A percentile compares a stretch with the other conserved stretches of the same genome.
phyloP scores from a whole-genome alignment of 208 protist genomes.

The Trypanosoma vivax region DNA sequence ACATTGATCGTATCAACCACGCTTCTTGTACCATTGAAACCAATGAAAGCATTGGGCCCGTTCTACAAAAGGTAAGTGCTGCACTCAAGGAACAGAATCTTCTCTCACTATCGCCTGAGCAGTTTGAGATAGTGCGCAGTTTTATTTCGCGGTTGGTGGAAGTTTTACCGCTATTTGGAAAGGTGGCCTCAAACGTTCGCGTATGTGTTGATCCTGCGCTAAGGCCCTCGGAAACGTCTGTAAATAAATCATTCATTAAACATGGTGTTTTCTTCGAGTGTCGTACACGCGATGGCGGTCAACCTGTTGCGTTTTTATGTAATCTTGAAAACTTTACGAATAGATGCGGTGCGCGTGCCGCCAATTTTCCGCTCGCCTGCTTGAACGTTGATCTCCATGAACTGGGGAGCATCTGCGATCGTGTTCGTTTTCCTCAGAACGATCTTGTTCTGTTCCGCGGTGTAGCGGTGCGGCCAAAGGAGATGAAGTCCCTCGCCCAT shows the following conservation, averaged over 20 bases:
- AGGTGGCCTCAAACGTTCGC: conserved; percentile 30
- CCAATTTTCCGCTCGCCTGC: conserved; percentile 37
- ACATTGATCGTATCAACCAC: conserved; percentile 22
- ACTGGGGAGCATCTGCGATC: conserved; percentile 26
- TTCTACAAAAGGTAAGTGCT: conserved; percentile 30
- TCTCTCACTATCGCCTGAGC: conserved; percentile 8
- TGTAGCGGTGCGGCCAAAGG: conserved; percentile 42
- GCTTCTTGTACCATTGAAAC: conserved; percentile 27
- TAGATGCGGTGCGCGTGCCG: conserved; percentile 26
- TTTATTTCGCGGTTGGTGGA: conserved; percentile 37
- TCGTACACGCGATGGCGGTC: conserved; percentile 14
- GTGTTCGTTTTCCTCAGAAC: conserved; percentile 32
- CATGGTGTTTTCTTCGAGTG: conserved; percentile 18
- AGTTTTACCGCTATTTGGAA: conserved; percentile 33
- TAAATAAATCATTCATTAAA: conserved; percentile 15
- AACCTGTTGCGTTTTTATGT: conserved; percentile 62
- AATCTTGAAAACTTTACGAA: conserved; percentile 53
- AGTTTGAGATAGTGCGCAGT: conserved; percentile 43
- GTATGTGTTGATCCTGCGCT: conserved; percentile 39
- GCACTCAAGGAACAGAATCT: conserved; percentile 22
- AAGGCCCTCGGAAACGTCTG: conserved; percentile 22
- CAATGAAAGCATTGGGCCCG: conserved; percentile 34
- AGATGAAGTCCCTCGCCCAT: conserved; percentile 38
- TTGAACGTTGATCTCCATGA: conserved; percentile 52
- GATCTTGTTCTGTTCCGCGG: conserved; percentile 44